phyloP scores from a whole-genome alignment of 345 rosid genomes.

The Kandelia obovata region DNA sequence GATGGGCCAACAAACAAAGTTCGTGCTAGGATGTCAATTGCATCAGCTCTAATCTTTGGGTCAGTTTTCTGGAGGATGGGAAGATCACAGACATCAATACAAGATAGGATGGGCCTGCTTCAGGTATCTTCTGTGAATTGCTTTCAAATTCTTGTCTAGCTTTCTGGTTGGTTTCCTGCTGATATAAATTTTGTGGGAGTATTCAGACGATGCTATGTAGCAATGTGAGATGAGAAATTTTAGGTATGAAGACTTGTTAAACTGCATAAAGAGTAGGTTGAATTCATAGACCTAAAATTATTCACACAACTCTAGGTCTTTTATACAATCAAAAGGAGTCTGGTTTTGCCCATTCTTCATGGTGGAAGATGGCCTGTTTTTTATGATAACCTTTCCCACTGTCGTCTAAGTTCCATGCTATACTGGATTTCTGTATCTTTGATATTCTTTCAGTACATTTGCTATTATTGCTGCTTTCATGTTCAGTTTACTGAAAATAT shows the following conservation, averaged over 20 bases:
- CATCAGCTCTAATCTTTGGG: constrained; percentile 96
- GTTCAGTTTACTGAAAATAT: too few species aligned
- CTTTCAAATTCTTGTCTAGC: constrained; percentile 1
- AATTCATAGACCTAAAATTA: too few species aligned
- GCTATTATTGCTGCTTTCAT: neutral
- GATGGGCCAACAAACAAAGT: constrained; percentile 99
- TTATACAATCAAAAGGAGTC: too few species aligned
- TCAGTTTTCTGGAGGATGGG: constrained; percentile 99
- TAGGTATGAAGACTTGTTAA: too few species aligned
- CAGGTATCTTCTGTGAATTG: constrained; percentile 51
- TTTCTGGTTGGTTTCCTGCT: constrained; percentile 7
- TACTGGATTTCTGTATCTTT: too few species aligned
- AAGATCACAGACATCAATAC: constrained; percentile 88
- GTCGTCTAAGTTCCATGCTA: neutral
- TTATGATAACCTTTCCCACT: neutral
- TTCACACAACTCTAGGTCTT: too few species aligned
- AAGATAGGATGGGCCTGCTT: constrained; percentile 96
- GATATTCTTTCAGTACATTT: neutral
- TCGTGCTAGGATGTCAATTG: constrained; percentile 92
- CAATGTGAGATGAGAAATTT: too few species aligned
- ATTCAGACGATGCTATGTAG: too few species aligned
- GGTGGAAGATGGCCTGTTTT: neutral
- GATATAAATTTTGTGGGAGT: neutral
- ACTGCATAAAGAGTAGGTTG: too few species aligned
- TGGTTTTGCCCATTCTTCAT: too few species aligned